These are phyloP conservation scores for Poa annua DNA, from an alignment of 176 grass and related monocot species.

Conservation along the genomic window DNA sequence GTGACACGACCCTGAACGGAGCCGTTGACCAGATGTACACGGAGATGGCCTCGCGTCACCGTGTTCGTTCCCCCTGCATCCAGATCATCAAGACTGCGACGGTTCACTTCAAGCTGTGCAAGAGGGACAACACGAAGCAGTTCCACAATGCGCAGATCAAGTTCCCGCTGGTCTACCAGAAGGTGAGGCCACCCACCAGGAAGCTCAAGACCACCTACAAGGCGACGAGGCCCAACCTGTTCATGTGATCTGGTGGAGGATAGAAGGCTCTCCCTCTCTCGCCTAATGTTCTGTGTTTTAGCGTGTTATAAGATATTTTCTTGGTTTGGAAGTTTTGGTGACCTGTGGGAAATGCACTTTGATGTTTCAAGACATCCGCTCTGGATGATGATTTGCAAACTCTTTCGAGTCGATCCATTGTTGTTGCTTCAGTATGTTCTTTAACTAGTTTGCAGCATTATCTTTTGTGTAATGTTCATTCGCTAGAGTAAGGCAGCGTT, in stretches of 20 bases:
- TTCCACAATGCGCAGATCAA: conserved; percentile 79
- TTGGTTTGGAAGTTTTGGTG: conserved; percentile 40
- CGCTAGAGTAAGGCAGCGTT: no score
- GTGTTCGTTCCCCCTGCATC: conserved; percentile 77
- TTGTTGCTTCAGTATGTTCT: no score
- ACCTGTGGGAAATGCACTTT: conserved; percentile 11
- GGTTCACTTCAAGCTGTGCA: conserved; percentile 83
- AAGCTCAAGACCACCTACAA: conserved; percentile 94
- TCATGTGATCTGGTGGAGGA: conserved; percentile 53
- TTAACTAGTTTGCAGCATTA: no score
- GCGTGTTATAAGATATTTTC: conserved; percentile 1
- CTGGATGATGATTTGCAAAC: conserved; percentile 27
- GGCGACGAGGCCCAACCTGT: conserved; percentile 85
- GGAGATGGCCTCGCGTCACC: conserved; percentile 93
- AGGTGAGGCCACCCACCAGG: conserved; percentile 78
- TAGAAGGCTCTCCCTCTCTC: background rate
- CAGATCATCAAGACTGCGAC: conserved; percentile 94
- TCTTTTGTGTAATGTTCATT: no score
- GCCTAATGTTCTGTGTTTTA: conserved; percentile 11
- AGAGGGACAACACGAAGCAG: conserved; percentile 95
- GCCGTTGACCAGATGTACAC: conserved; percentile 86
- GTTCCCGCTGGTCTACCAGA: conserved; percentile 81
- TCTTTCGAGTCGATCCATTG: background rate
- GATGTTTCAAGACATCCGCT: conserved; percentile 18
- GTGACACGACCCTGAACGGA: conserved; percentile 86